Evolutionary conservation across 139 green algal genomes (phyloP).

Genomic region (Chlamydomonas sp.): DNA sequence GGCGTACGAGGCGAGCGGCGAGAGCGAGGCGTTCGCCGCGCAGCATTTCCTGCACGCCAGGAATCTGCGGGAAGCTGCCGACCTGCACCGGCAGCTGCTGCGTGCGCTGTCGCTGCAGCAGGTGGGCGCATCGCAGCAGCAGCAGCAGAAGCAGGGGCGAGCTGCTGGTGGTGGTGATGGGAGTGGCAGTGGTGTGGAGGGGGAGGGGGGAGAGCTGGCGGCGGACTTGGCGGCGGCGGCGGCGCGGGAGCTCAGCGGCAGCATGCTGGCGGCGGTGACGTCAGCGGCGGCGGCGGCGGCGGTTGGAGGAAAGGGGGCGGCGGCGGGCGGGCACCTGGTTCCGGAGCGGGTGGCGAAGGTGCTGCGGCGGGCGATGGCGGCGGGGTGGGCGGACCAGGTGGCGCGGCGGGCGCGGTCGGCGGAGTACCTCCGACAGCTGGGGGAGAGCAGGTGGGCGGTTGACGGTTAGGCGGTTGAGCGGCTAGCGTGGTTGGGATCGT

Average conservation of each 20-base stretch:
- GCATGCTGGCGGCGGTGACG: slow-evolving; percentile 10
- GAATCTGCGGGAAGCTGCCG: slow-evolving; percentile 70
- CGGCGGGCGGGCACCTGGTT: background rate
- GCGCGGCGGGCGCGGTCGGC: slow-evolving; percentile 52
- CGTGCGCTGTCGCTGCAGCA: slow-evolving; percentile 34
- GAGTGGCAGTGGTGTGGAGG: background rate
- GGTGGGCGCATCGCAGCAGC: background rate
- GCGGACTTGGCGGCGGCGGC: background rate
- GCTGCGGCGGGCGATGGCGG: slow-evolving; percentile 76
- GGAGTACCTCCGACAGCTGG: slow-evolving; percentile 58
- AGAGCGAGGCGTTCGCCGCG: slow-evolving; percentile 64
- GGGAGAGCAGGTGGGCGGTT: slow-evolving; percentile 22
- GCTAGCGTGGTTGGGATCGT: background rate
- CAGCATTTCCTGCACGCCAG: slow-evolving; percentile 74
- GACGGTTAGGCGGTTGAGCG: background rate
- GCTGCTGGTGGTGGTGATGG: background rate
- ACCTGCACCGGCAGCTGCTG: slow-evolving; percentile 60
- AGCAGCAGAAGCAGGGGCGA: slow-evolving; percentile 17
- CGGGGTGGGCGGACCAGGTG: slow-evolving; percentile 93
- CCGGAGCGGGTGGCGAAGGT: slow-evolving; percentile 48
- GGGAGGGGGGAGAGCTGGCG: slow-evolving; percentile 25
- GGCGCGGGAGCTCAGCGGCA: background rate
- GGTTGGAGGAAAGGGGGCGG: background rate
- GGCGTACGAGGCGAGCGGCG: slow-evolving; percentile 72
- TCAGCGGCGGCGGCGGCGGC: background rate